A percentile compares a stretch with the other conserved stretches of the same genome.
Evolutionary conservation across 2,329 filamentous ascomycete species (phyloP).

Genomic region (Fusarium continuum): DNA sequence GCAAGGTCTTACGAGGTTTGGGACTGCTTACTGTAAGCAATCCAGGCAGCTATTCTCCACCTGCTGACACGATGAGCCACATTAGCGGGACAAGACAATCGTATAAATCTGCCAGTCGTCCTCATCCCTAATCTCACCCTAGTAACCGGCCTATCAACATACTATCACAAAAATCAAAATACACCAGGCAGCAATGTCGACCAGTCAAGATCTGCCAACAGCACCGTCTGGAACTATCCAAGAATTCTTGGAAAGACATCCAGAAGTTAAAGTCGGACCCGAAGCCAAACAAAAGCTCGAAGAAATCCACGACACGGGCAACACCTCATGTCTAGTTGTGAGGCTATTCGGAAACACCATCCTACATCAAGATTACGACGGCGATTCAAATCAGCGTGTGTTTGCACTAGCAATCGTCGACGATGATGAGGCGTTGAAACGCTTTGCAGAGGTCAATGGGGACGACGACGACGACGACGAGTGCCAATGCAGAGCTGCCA

Average conservation of each 20-base stretch:
- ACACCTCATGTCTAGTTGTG: neutral
- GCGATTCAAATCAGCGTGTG: neutral
- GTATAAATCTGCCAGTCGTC: too few relatives aligned
- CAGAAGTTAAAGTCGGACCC: neutral
- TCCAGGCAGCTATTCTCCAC: too few relatives aligned
- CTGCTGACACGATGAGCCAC: too few relatives aligned
- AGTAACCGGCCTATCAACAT: too few relatives aligned
- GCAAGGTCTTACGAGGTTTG: too few relatives aligned
- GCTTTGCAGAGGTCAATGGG: neutral
- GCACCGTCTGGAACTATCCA: too few relatives aligned
- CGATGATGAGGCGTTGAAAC: neutral
- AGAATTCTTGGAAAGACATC: neutral
- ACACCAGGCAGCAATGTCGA: too few relatives aligned
- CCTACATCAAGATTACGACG: neutral
- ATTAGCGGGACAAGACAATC: too few relatives aligned
- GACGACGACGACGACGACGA: accelerated
- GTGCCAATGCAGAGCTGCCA: neutral
- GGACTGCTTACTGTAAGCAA: too few relatives aligned
- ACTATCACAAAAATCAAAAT: too few relatives aligned
- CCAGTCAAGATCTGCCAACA: too few relatives aligned
- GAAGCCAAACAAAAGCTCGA: neutral
- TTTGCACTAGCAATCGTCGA: neutral
- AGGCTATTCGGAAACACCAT: neutral
- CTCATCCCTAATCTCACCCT: too few relatives aligned
- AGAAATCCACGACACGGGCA: neutral